These are phyloP conservation scores for Pseudotsuga menziesii DNA, from an alignment of 75 land plant species.

Conservation along the genomic window DNA sequence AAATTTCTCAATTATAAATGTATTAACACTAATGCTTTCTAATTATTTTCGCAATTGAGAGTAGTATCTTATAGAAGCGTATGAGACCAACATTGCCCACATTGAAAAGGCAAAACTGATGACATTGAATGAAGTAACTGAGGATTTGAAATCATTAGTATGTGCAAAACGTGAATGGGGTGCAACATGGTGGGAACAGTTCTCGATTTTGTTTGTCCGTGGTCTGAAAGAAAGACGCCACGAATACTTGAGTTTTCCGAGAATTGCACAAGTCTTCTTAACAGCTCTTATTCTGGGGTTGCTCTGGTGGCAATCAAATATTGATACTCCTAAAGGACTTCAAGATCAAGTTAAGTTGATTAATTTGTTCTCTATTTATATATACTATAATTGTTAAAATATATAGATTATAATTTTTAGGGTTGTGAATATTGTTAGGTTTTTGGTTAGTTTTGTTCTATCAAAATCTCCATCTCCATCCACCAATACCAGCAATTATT, in stretches of 20 bases:
- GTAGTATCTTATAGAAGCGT: conserved; percentile 53
- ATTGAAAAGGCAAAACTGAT: conserved; percentile 23
- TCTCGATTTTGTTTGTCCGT: conserved; percentile 55
- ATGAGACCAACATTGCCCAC: conserved; percentile 30
- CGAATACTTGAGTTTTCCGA: conserved; percentile 74
- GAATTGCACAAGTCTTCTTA: conserved; percentile 62
- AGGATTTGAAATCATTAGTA: conserved; percentile 25
- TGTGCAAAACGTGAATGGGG: conserved; percentile 46
- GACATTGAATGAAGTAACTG: conserved; percentile 12
- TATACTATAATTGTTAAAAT: too few relatives aligned
- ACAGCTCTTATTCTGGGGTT: conserved; percentile 66
- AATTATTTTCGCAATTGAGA: too few relatives aligned
- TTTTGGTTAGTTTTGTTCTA: too few relatives aligned
- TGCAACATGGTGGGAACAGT: conserved; percentile 82
- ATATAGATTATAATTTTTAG: not conserved
- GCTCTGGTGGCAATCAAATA: conserved; percentile 84
- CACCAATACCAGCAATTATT: too few relatives aligned
- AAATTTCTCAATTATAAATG: too few relatives aligned
- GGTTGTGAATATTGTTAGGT: not conserved
- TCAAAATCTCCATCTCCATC: too few relatives aligned
- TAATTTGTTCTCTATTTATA: not conserved
- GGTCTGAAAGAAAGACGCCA: conserved; percentile 85
- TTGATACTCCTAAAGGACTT: conserved; percentile 31
- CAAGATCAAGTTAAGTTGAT: conserved; percentile 57
- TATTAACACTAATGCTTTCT: too few relatives aligned